Evolutionary conservation across 108 stramenopile species (phyloP), one percentile per base, ranked within the genome.

Genomic region (Pinguiococcus pyrenoidosus): DNA sequence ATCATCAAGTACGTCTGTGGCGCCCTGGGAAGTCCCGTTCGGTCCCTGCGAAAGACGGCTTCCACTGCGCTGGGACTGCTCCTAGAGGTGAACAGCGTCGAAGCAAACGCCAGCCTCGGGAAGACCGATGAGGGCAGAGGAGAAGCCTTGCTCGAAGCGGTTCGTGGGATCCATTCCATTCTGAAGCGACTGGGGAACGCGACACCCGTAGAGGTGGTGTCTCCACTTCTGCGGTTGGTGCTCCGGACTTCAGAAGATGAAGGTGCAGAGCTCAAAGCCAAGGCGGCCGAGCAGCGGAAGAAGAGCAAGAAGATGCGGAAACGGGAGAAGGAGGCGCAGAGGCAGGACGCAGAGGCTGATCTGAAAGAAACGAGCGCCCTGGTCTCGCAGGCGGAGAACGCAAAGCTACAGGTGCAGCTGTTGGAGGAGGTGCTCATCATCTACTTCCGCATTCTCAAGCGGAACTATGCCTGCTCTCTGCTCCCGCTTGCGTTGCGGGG

Each of bases 391-490:
- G 81, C 82, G 46, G 73, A 80, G 1, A 80, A 84, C 37, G 75
- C 79, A n/a, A n/a, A n/a, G n/a, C n/a, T n/a, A n/a, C n/a, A n/a
- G n/a, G n/a, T n/a, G n/a, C n/a, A n/a, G n/a, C n/a, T n/a, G 0
- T 41, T 88, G 42, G 78, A 84, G 39, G 49, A 61, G 30, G 75
- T 88, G 14, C 78, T 70, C 18, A 41, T 84, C 29, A 77, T 82
- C 9, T 88, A 88, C 56, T 83, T 88, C 67, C 79, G 82, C 7
- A 69, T 82, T 37, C 57, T 85, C 37, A 88, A 88, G 51, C 49
- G 55, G 20, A 58, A 57, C 3, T 60, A 71, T 26, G 20, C 18
- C 7, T 45, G 56, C 21, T 59, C 56, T 32, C 54, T 88, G 6
- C 56, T 88, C n/a, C 80, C 82, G 6, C 51, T 62, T 16, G 77